Evolutionary conservation across 495 filamentous ascomycete genomes (phyloP).

Genomic region (Daldinia loculata): DNA sequence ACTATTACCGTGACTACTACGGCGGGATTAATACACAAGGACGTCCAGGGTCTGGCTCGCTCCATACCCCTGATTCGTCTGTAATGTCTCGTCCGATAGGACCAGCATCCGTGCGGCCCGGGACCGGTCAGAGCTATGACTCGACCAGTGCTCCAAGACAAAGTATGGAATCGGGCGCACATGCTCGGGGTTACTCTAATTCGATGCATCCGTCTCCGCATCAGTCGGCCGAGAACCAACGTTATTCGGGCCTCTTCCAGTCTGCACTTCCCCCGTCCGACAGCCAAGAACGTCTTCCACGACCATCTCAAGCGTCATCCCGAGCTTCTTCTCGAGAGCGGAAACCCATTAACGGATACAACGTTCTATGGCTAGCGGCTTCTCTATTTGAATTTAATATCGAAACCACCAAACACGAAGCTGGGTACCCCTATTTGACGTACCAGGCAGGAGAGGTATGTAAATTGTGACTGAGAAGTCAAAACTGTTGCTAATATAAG

Average conservation of each 20-base stretch:
- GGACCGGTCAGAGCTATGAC: constrained; percentile 62
- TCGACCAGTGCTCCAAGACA: constrained; percentile 54
- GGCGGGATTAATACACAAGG: constrained; percentile 51
- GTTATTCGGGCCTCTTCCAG: constrained; percentile 77
- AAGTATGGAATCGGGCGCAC: constrained; percentile 54
- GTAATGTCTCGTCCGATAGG: constrained; percentile 47
- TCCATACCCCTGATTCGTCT: constrained; percentile 54
- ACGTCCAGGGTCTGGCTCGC: constrained; percentile 52
- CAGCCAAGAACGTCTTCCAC: constrained; percentile 51
- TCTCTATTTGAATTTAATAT: constrained; percentile 97
- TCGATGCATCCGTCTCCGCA: constrained; percentile 56
- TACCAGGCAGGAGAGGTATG: constrained; percentile 89
- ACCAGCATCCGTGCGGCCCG: constrained; percentile 52
- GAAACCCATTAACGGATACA: constrained; percentile 54
- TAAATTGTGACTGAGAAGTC: constrained; percentile 3
- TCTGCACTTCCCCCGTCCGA: constrained; percentile 87
- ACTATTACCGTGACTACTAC: constrained; percentile 61
- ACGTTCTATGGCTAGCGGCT: constrained; percentile 84
- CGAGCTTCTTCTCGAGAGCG: constrained; percentile 62
- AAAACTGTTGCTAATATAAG: constrained; percentile 22
- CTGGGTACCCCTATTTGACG: constrained; percentile 93
- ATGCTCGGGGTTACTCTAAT: constrained; percentile 56
- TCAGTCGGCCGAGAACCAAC: constrained; percentile 51
- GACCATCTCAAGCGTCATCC: constrained; percentile 57
- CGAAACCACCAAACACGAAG: constrained; percentile 87